Base-by-base conservation (phyloP, 768 basidiomycete species). In the Termitomyces eurrhizus region DNA sequence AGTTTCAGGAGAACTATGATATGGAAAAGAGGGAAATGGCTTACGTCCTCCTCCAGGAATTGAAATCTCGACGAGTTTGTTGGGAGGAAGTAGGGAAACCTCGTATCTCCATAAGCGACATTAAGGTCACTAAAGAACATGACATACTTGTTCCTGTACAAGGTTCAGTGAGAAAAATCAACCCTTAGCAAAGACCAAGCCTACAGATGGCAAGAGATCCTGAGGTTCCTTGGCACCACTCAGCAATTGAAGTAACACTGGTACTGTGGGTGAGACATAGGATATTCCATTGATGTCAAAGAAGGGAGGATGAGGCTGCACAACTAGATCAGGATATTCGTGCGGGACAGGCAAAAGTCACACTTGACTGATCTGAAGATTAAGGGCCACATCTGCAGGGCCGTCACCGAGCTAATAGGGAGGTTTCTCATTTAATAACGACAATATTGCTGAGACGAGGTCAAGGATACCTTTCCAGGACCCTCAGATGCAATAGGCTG, bases 221-320 rank as follows among this genome's bases (percentile, higher is more conserved):
- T 72, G 63, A 1, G 83, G 77, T 9, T 53, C 37, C 29, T 53
- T 53, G 24, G 78, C 77, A 3, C 83, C 83, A 52, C 77, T 83
- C 36, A 84, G 71, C 37, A 85, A 78, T 57, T 84, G 83, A 44
- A 84, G 76, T 24, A 84, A 75, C 12, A 83, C 76, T 0, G 83
- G 83, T 0, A 79, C 66, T 0, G 75, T 67, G 4, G 82, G 83
- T 3, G 75, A 67, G 3, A 64, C 54, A 64, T 72, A 85, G 37
- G 68, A 64, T 54, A 72, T 69, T 21, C 70, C 70, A 56, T 72
- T 72, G 57, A 72, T 68, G 52, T 69, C 68, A 49, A 69, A 71
- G 66, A 72, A 72, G 13, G 70, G 69, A 2, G 69, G 69, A 58
- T 72, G 68, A 16, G 71, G 71, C 66, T 72, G 45, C 24, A 29